phyloP scores from a whole-genome alignment of 768 basidiomycete genomes.

The Phylloporus arenicola region DNA sequence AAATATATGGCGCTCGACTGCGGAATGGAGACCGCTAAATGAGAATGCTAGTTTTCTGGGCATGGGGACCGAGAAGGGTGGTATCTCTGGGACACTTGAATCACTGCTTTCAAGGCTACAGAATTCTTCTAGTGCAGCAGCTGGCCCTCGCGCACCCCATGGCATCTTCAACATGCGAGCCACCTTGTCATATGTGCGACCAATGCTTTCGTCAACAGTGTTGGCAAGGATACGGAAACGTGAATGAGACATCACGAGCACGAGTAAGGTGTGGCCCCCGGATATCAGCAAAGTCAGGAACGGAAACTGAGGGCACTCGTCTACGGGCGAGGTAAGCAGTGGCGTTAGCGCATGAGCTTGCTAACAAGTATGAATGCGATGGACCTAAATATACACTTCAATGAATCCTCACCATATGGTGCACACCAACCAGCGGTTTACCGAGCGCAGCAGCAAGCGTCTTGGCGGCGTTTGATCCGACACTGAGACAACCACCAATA shows the following conservation, averaged over 20 bases:
- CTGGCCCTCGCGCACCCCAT: constrained; percentile 61
- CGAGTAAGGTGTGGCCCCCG: constrained; percentile 90
- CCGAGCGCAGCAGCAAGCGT: constrained; percentile 69
- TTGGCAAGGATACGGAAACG: constrained; percentile 69
- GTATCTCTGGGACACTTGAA: constrained; percentile 25
- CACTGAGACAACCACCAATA: constrained; percentile 74
- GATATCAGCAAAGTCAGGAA: constrained; percentile 87
- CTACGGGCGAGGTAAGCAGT: constrained; percentile 51
- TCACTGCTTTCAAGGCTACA: constrained; percentile 35
- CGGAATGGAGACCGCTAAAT: constrained; percentile 70
- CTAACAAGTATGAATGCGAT: constrained; percentile 34
- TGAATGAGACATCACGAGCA: constrained; percentile 58
- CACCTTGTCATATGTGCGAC: constrained; percentile 80
- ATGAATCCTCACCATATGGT: constrained; percentile 75
- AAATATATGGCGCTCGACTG: constrained; percentile 54
- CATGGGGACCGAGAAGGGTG: constrained; percentile 45
- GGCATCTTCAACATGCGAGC: constrained; percentile 63
- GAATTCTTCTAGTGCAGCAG: constrained; percentile 76
- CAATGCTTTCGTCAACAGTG: constrained; percentile 70
- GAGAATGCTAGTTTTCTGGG: constrained; percentile 63
- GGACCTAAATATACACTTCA: background rate
- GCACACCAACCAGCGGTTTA: constrained; percentile 84
- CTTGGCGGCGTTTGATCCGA: constrained; percentile 80
- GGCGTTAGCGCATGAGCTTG: constrained; percentile 91
- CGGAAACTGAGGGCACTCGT: constrained; percentile 58